Conservation (phyloP, 2,329 filamentous ascomycete species). For the Aotearoamyces nothofagi region DNA sequence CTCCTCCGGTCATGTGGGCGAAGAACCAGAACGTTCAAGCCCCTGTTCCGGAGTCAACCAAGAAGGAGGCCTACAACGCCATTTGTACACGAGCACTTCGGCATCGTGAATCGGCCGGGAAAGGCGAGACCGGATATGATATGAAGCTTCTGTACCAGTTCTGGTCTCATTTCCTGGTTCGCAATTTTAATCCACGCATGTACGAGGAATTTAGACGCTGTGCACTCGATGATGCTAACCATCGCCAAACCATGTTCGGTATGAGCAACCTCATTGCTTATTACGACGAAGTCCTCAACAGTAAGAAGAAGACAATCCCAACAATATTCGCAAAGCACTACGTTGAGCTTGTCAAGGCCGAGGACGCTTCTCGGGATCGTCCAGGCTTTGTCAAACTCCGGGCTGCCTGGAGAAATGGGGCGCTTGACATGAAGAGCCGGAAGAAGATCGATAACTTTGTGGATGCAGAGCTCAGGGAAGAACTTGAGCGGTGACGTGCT, state of each 20-base stretch:
- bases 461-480: conserved; percentile 31
- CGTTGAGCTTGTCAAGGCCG: conserved; percentile 33
- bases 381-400: conserved; percentile 34
- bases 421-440: conserved; percentile 37
- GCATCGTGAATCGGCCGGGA: conserved; percentile 19
- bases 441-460: conserved; percentile 37
- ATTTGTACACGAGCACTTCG: conserved; percentile 25
- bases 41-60: conserved; percentile 19
- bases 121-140: conserved; percentile 30
- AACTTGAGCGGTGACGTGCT: conserved; percentile 27
- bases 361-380: conserved; percentile 24
- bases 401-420: conserved; percentile 35
- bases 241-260: conserved; percentile 35
- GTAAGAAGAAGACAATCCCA: conserved; percentile 30
- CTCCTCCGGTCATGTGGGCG: conserved; percentile 22
- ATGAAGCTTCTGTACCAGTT: conserved; percentile 58
- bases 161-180: conserved; percentile 58
- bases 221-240: conserved; percentile 46
- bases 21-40: conserved; percentile 19
- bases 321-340: conserved; percentile 37
- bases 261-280: conserved; percentile 49
- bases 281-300: conserved; percentile 42
- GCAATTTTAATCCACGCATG: conserved; percentile 61
- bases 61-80: conserved; percentile 20
- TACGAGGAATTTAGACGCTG: conserved; percentile 58